A percentile compares a stretch with the other conserved stretches of the same genome.
These are phyloP conservation scores for Chlorella ohadii DNA, from an alignment of 139 green algal genomes.

Conservation along the genomic window DNA sequence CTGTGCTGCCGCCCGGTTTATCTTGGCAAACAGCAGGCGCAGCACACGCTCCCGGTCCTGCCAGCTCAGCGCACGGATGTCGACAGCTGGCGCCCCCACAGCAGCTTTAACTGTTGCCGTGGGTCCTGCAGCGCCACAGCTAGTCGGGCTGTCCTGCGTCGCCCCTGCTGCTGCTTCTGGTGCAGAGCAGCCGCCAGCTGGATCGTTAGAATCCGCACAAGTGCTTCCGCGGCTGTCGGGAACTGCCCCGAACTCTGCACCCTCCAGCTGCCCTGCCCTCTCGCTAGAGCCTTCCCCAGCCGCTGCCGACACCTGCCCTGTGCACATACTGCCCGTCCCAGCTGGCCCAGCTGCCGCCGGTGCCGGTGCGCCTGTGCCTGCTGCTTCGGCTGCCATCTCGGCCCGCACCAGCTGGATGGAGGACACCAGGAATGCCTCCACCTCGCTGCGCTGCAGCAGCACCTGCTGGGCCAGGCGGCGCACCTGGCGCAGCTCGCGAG, in stretches of 20 bases:
- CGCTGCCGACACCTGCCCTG: background rate
- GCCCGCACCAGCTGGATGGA: conserved; percentile 67
- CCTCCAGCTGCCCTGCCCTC: background rate
- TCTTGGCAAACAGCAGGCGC: conserved; percentile 84
- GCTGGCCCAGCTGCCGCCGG: background rate
- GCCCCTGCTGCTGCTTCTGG: too few relatives aligned
- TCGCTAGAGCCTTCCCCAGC: too few relatives aligned
- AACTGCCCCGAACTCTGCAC: background rate
- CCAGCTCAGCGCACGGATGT: conserved; percentile 84
- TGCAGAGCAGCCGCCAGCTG: too few relatives aligned
- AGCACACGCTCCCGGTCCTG: conserved; percentile 87
- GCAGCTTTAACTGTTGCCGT: background rate
- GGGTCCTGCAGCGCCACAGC: background rate
- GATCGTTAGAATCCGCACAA: too few relatives aligned
- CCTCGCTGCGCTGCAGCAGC: conserved; percentile 83
- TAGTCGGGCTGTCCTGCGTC: too few relatives aligned
- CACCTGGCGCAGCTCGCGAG: conserved; percentile 82
- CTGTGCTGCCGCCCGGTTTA: conserved; percentile 58
- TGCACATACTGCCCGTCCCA: background rate
- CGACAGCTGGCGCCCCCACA: conserved; percentile 22
- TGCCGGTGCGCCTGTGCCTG: background rate
- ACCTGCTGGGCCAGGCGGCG: conserved; percentile 83
- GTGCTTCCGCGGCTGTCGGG: too few relatives aligned
- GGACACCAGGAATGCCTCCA: conserved; percentile 92
- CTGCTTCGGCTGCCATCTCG: background rate